Base-by-base conservation (phyloP, 352 stramenopile genomes). In the Phytopythium oedochilum region DNA sequence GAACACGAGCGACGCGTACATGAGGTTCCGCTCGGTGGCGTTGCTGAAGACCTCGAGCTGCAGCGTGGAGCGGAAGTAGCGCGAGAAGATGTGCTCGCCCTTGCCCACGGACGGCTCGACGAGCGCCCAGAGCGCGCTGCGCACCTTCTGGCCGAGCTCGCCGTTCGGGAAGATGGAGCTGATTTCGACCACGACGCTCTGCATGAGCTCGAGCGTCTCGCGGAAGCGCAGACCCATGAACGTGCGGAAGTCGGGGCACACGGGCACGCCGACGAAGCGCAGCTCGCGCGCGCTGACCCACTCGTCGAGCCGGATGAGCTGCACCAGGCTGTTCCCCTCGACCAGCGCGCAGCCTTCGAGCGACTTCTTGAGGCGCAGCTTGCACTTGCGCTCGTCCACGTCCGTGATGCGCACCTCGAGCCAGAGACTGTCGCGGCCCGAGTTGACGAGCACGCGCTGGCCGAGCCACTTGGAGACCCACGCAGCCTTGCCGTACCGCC, bases 81-180 rank as follows among this genome's bases (percentile, higher is more conserved):
- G 76, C 5, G 81, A 78, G 34, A 78, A 92, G 25, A 92, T 68
- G 58, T 92, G 81, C 46, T 89, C 77, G 0, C 77, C 81, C 49
- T 68, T 78, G 60, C 67, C 77, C 34, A 89, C 65, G 0, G 66
- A 71, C 8, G 63, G 15, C 38, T 92, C 81, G 5, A 89, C 44
- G 9, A 71, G 67, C 47, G 71, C 67, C 78, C 78, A 89, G 1
- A 89, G 40, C n/a, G 80, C 68, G 54, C 52, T 80, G 12, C 59
- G 64, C 5, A 88, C 76, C 35, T 80, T 80, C 14, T 70, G 60
- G 36, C 83, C 73, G 3, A 89, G 55, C 26, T 86, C 67, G 38
- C 79, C 73, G 56, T 88, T 88, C 0, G 80, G 76, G 15, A 89
- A 86, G 20, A 91, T 83, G 7, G 78, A 91, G 47, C 78, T 88